phyloP scores from a whole-genome alignment of 441 rosid species.

The Euphorbia corollata region DNA sequence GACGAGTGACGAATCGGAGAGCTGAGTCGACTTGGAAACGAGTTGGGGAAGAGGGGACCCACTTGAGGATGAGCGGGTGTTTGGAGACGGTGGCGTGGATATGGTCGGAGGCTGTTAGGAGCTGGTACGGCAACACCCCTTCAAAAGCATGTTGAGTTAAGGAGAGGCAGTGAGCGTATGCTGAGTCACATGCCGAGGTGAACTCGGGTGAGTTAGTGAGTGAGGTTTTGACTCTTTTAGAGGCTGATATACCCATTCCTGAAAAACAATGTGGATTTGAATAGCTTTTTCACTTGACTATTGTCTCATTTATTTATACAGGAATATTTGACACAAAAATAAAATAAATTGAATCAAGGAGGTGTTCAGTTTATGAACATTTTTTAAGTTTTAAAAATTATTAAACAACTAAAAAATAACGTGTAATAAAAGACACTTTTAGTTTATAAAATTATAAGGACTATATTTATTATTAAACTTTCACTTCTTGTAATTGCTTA shows the following conservation, averaged over 20 bases:
- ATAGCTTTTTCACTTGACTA: too few relatives aligned
- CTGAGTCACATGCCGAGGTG: constrained; percentile 54
- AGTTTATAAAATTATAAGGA: too few relatives aligned
- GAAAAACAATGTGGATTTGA: not conserved
- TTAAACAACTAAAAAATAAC: too few relatives aligned
- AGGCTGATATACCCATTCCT: constrained; percentile 18
- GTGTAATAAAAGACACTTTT: too few relatives aligned
- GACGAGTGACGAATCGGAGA: constrained; percentile 30
- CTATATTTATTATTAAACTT: too few relatives aligned
- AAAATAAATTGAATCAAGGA: too few relatives aligned
- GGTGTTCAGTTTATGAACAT: too few relatives aligned
- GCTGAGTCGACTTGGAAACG: constrained; percentile 67
- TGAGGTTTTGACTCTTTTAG: constrained; percentile 17
- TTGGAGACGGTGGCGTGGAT: constrained; percentile 43
- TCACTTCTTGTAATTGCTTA: too few relatives aligned
- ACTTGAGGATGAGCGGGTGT: constrained; percentile 40
- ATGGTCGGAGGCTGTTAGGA: constrained; percentile 51
- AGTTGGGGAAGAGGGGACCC: constrained; percentile 66
- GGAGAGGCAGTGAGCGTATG: constrained; percentile 56
- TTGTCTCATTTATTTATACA: too few relatives aligned
- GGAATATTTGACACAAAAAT: too few relatives aligned
- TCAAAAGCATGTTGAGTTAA: constrained; percentile 61
- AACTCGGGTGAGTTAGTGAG: constrained; percentile 49
- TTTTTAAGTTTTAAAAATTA: too few relatives aligned
- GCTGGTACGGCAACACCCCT: constrained; percentile 76